A percentile compares a stretch with the other conserved stretches of the same genome.
phyloP scores from a whole-genome alignment of 768 basidiomycete species.

The Tricholoma bakamatsutake region DNA sequence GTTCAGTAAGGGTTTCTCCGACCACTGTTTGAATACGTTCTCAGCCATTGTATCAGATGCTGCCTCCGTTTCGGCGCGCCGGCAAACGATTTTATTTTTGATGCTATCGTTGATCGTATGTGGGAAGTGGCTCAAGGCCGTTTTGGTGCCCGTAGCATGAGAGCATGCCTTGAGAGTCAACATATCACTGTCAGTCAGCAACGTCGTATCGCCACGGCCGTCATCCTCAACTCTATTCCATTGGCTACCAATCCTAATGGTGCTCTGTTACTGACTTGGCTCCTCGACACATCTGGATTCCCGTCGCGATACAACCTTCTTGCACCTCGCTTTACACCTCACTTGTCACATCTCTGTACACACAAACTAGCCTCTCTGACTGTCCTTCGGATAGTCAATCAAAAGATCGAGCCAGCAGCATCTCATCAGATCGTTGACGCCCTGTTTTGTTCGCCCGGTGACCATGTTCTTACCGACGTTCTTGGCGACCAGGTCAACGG shows the following conservation, averaged over 20 bases:
- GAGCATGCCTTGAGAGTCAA: conserved; percentile 91
- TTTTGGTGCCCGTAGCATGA: conserved; percentile 96
- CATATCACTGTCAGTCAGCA: conserved; percentile 85
- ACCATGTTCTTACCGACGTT: conserved; percentile 90
- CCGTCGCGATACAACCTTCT: conserved; percentile 93
- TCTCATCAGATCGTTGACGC: conserved; percentile 83
- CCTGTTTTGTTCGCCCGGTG: conserved; percentile 83
- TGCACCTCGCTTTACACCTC: conserved; percentile 94
- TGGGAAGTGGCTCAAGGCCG: conserved; percentile 99
- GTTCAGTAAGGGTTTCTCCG: conserved; percentile 62
- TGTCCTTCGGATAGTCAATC: conserved; percentile 93
- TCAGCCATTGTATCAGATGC: conserved; percentile 43
- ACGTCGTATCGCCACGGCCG: conserved; percentile 89
- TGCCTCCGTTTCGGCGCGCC: conserved; percentile 89
- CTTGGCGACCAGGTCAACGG: conserved; percentile 96
- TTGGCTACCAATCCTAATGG: conserved; percentile 98
- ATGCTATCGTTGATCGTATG: conserved; percentile 95
- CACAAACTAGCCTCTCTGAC: conserved; percentile 96
- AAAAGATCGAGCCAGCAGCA: conserved; percentile 89
- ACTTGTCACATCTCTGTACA: conserved; percentile 93
- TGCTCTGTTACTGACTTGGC: conserved; percentile 91
- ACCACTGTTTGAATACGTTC: neutral
- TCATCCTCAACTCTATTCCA: conserved; percentile 96
- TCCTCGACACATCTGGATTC: conserved; percentile 91
- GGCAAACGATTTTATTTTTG: conserved; percentile 92